phyloP scores from a whole-genome alignment of 2,329 filamentous ascomycete genomes.

The Fusarium stilboides region DNA sequence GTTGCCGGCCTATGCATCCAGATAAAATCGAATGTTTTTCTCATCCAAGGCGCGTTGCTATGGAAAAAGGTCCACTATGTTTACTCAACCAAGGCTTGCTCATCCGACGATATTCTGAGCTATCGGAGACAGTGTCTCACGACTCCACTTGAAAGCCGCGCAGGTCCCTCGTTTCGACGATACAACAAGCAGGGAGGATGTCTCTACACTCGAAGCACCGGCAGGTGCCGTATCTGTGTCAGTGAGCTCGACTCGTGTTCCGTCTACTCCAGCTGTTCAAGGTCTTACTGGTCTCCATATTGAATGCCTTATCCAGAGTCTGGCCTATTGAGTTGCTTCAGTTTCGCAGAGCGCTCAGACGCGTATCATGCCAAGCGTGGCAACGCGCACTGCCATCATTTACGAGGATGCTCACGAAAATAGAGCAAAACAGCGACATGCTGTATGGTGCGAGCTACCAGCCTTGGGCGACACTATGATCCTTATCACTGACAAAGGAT shows the following conservation, averaged over 20 bases:
- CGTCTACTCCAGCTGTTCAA: conserved; percentile 23
- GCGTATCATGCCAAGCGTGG: conserved; percentile 4
- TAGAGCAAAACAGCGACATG: conserved; percentile 2
- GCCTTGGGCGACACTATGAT: conserved; percentile 35
- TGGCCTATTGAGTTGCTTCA: conserved; percentile 21
- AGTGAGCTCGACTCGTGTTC: conserved; percentile 24
- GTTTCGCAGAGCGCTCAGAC: conserved; percentile 12
- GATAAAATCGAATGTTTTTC: conserved; percentile 17
- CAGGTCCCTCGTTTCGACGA: conserved; percentile 29
- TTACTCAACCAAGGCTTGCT: conserved; percentile 29
- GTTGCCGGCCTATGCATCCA: conserved; percentile 20
- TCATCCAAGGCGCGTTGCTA: conserved; percentile 35
- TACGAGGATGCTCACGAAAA: conserved; percentile 8
- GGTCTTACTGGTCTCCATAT: conserved; percentile 15
- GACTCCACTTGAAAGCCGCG: conserved; percentile 38
- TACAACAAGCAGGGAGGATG: conserved; percentile 42
- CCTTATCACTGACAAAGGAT: conserved; percentile 24
- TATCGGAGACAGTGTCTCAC: conserved; percentile 49
- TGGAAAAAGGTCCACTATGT: conserved; percentile 31
- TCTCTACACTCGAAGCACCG: conserved; percentile 24
- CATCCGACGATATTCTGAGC: conserved; percentile 34
- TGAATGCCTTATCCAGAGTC: conserved; percentile 27
- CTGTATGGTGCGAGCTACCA: conserved; percentile 19
- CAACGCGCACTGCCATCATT: conserved; percentile 7
- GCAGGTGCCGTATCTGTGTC: conserved; percentile 22